Conservation (phyloP, 2,329 filamentous ascomycete species). For the Aspergillus sp. region DNA sequence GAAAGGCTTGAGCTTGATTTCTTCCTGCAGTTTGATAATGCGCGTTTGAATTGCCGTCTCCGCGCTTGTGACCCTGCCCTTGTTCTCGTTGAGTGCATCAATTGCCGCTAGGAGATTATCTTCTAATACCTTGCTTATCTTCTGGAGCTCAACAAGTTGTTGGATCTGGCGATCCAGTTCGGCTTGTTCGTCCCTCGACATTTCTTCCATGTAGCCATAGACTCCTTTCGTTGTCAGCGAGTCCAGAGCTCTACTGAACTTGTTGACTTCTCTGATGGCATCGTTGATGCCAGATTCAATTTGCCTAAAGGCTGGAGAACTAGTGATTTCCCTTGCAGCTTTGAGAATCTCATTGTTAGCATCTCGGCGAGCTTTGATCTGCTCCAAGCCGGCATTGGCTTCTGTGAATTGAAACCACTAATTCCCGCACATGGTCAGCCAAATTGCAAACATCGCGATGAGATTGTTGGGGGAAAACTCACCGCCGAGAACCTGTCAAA, state of each 20-base stretch:
- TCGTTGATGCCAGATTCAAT: not conserved
- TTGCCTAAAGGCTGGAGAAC: not conserved
- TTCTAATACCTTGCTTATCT: not conserved
- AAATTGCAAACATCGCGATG: not conserved
- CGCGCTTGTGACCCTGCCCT: not conserved
- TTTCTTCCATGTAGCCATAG: not conserved
- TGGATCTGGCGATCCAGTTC: not conserved
- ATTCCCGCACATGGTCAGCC: not conserved
- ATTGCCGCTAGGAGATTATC: not conserved
- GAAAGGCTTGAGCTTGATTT: not conserved
- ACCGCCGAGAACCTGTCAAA: not conserved
- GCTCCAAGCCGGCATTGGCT: not conserved
- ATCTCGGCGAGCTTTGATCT: not conserved
- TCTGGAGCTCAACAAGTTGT: not conserved
- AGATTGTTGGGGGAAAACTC: not conserved
- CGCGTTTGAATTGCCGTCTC: not conserved
- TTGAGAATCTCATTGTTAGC: not conserved
- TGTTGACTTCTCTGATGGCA: not conserved
- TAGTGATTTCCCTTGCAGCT: not conserved
- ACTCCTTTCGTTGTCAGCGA: not conserved
- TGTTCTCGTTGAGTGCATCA: not conserved
- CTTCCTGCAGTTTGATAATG: not conserved
- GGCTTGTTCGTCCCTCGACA: not conserved
- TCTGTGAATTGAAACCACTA: not conserved
- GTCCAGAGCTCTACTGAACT: not conserved